Evolutionary conservation across 441 rosid genomes (phyloP).

Genomic region (Populus tomentosa): DNA sequence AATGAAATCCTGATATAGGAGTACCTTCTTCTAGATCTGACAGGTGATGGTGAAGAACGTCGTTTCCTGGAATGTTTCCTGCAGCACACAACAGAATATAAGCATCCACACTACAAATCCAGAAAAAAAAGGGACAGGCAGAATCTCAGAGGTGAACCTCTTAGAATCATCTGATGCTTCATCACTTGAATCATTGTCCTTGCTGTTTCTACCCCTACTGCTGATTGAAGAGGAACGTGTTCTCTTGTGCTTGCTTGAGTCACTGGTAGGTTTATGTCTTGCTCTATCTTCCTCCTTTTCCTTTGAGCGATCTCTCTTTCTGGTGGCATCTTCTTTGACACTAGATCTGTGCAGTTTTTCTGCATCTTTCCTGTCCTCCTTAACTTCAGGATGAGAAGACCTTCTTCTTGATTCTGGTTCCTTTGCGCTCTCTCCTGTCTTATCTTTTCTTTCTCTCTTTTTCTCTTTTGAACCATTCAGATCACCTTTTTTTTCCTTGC

Average conservation of each 20-base stretch:
- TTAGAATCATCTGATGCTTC: slow-evolving; percentile 72
- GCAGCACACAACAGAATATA: slow-evolving; percentile 24
- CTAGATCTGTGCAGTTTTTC: slow-evolving; percentile 47
- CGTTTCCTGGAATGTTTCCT: slow-evolving; percentile 61
- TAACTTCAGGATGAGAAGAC: slow-evolving; percentile 35
- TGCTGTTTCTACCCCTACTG: slow-evolving; percentile 50
- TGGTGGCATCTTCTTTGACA: slow-evolving; percentile 51
- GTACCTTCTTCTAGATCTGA: slow-evolving; percentile 75
- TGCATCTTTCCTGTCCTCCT: slow-evolving; percentile 51
- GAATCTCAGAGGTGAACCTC: slow-evolving; percentile 43
- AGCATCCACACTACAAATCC: slow-evolving; percentile 16
- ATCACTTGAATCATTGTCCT: slow-evolving; percentile 54
- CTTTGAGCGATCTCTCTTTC: slow-evolving; percentile 53
- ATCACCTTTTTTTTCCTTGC: slow-evolving; percentile 51
- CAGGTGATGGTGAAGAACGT: slow-evolving; percentile 68
- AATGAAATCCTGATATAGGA: slow-evolving; percentile 11
- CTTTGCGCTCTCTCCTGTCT: slow-evolving; percentile 44
- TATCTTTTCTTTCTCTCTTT: slow-evolving; percentile 34
- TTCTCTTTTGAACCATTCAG: slow-evolving; percentile 48
- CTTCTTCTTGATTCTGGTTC: slow-evolving; percentile 52
- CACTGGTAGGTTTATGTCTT: slow-evolving; percentile 44
- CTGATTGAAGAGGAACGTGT: slow-evolving; percentile 63
- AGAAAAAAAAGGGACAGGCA: slow-evolving; percentile 5
- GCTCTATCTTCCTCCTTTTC: slow-evolving; percentile 53
- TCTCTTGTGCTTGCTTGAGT: slow-evolving; percentile 63